These are phyloP conservation scores for Lumnitzera littorea DNA, from an alignment of 345 rosid genomes.

Conservation along the genomic window DNA sequence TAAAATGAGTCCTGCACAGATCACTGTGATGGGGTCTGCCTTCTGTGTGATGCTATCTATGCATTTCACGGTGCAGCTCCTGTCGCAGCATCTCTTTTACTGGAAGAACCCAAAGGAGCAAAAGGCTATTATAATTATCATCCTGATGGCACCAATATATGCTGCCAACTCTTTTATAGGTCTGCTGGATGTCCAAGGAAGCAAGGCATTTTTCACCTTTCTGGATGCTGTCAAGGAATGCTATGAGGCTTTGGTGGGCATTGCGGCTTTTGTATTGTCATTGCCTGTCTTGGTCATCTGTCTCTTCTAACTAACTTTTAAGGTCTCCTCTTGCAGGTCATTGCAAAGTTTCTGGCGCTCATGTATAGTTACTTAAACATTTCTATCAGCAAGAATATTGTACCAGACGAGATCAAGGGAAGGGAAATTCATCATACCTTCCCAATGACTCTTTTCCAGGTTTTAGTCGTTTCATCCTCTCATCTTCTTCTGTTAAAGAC, in stretches of 20 bases:
- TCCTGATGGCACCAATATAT: conserved; percentile 91
- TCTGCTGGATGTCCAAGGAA: conserved; percentile 64
- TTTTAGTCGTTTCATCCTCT: conserved; percentile 6
- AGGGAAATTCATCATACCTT: conserved; percentile 87
- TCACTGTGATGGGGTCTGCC: conserved; percentile 59
- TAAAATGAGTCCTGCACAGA: conserved; percentile 42
- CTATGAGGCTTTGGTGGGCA: conserved; percentile 85
- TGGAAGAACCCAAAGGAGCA: conserved; percentile 98
- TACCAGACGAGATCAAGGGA: conserved; percentile 86
- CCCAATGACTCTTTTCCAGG: conserved; percentile 94
- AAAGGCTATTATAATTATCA: conserved; percentile 76
- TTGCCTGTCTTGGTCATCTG: neutral
- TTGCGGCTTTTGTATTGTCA: neutral
- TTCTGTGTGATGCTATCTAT: conserved; percentile 49
- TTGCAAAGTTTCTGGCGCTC: conserved; percentile 88
- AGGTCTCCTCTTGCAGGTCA: conserved; percentile 45
- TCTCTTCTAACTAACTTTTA: conserved; percentile 4
- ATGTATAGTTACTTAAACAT: conserved; percentile 83
- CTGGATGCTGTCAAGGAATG: conserved; percentile 90
- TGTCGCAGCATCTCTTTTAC: conserved; percentile 72
- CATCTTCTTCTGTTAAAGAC: neutral
- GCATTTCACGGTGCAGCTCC: conserved; percentile 78
- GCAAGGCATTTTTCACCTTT: conserved; percentile 70
- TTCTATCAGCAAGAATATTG: conserved; percentile 58
- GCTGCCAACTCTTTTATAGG: conserved; percentile 69